These are phyloP conservation scores for Xylariaceae sp. DNA, from an alignment of 2,329 filamentous ascomycete species.

Conservation along the genomic window DNA sequence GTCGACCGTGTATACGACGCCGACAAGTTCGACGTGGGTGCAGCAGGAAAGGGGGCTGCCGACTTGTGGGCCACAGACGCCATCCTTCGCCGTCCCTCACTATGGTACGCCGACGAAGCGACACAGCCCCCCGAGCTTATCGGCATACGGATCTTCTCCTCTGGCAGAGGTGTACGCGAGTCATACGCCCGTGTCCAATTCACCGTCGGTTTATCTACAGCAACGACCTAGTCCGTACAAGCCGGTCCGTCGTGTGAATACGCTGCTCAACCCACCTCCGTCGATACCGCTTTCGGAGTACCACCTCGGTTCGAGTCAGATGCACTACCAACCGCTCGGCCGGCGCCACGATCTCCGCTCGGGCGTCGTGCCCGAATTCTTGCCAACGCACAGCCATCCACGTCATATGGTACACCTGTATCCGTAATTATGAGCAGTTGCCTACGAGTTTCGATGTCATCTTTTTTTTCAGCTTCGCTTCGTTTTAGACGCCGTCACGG, in stretches of 20 bases:
- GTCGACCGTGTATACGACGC: conserved; percentile 66
- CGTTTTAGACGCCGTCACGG: not conserved
- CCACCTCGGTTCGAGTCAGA: conserved; percentile 64
- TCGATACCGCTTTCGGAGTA: conserved; percentile 74
- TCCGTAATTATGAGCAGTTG: conserved; percentile 8
- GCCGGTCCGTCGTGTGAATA: conserved; percentile 83
- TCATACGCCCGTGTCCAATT: conserved; percentile 68
- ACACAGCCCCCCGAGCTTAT: conserved; percentile 48
- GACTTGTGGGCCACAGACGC: conserved; percentile 34
- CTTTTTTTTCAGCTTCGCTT: not conserved
- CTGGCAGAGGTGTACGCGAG: conserved; percentile 59
- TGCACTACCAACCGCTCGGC: conserved; percentile 78
- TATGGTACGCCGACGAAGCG: conserved; percentile 52
- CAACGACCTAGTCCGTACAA: conserved; percentile 90
- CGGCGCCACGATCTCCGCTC: conserved; percentile 64
- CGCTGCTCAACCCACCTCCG: conserved; percentile 82
- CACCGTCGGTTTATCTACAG: conserved; percentile 81
- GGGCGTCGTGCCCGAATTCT: conserved; percentile 65
- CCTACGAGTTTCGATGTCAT: not conserved
- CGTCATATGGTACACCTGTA: conserved; percentile 24
- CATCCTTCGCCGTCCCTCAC: conserved; percentile 31
- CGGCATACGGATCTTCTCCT: conserved; percentile 63
- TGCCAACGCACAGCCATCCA: conserved; percentile 21
- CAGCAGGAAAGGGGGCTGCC: conserved; percentile 35
- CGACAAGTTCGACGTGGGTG: conserved; percentile 37